A percentile compares a stretch with the other conserved stretches of the same genome.
These are phyloP conservation scores for Salix udensis DNA, from an alignment of 345 rosid genomes.

Conservation along the genomic window DNA sequence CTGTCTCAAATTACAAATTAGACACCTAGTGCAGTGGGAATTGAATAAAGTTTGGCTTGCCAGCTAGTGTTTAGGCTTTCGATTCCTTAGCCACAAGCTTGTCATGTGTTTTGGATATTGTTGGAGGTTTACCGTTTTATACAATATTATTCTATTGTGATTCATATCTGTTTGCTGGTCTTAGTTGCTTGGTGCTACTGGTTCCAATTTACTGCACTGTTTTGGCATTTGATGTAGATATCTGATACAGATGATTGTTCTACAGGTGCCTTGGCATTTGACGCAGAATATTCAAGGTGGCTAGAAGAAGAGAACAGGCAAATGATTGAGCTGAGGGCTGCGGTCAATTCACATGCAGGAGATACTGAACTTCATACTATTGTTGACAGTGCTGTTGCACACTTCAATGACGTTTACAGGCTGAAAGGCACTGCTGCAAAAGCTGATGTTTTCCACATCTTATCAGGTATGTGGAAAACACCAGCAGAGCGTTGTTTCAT, in stretches of 20 bases:
- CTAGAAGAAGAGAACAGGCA: conserved; percentile 74
- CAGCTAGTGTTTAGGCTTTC: not conserved
- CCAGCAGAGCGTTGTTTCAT: conserved; percentile 93
- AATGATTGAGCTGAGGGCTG: conserved; percentile 75
- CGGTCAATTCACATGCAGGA: conserved; percentile 84
- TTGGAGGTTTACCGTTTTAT: not conserved
- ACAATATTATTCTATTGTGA: not conserved
- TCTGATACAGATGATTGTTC: not conserved
- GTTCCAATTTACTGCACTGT: not conserved
- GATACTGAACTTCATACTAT: conserved; percentile 78
- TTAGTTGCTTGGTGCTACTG: not conserved
- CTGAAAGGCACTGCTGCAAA: conserved; percentile 80
- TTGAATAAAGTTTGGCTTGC: not conserved
- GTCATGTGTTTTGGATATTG: not conserved
- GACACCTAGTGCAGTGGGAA: not conserved
- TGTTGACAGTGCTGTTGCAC: conserved; percentile 59
- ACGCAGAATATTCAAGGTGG: conserved; percentile 83
- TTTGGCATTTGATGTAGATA: not conserved
- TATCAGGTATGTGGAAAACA: conserved; percentile 98
- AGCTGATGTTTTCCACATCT: conserved; percentile 84
- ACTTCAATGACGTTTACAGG: conserved; percentile 75
- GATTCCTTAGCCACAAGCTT: not conserved
- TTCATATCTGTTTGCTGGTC: not conserved
- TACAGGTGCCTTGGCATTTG: conserved; percentile 86
- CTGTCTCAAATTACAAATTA: not conserved